These are phyloP conservation scores for Rubia peregrina DNA, from an alignment of 305 asterid species.

Conservation along the genomic window DNA sequence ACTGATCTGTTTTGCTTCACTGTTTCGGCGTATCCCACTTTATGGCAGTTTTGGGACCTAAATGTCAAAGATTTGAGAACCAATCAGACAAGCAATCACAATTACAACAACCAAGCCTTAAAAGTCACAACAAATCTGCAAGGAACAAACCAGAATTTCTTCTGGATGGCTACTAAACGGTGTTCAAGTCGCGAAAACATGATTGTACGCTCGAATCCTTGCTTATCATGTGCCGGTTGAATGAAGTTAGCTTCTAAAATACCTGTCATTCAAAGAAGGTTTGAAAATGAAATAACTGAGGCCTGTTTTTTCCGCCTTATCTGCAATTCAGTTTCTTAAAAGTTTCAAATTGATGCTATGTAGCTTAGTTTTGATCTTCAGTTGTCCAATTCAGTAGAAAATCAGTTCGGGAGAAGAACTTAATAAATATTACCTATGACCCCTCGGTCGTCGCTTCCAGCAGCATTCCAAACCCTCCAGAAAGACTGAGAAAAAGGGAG, in stretches of 20 bases:
- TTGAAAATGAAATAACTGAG: too few species aligned
- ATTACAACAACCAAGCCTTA: neutral
- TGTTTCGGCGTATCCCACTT: constrained; percentile 60
- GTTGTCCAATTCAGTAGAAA: too few species aligned
- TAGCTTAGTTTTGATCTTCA: too few species aligned
- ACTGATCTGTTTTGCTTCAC: constrained; percentile 27
- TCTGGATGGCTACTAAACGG: constrained; percentile 42
- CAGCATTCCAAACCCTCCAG: constrained; percentile 86
- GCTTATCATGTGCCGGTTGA: constrained; percentile 79
- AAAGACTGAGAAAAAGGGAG: constrained; percentile 41
- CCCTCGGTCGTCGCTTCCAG: constrained; percentile 81
- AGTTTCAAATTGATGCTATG: too few species aligned
- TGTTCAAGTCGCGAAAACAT: constrained; percentile 51
- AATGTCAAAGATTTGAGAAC: neutral
- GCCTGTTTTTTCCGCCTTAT: too few species aligned
- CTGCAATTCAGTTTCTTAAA: too few species aligned
- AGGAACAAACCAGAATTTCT: constrained; percentile 50
- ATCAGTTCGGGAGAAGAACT: too few species aligned
- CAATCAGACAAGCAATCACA: neutral
- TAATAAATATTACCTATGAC: constrained; percentile 64
- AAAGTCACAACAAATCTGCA: neutral
- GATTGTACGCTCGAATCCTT: constrained; percentile 62
- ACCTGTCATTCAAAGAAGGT: constrained; percentile 28
- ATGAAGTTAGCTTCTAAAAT: constrained; percentile 72
- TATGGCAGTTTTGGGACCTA: constrained; percentile 52